These are phyloP conservation scores for Aquilaria malaccensis DNA, from an alignment of 345 rosid species.

Conservation along the genomic window DNA sequence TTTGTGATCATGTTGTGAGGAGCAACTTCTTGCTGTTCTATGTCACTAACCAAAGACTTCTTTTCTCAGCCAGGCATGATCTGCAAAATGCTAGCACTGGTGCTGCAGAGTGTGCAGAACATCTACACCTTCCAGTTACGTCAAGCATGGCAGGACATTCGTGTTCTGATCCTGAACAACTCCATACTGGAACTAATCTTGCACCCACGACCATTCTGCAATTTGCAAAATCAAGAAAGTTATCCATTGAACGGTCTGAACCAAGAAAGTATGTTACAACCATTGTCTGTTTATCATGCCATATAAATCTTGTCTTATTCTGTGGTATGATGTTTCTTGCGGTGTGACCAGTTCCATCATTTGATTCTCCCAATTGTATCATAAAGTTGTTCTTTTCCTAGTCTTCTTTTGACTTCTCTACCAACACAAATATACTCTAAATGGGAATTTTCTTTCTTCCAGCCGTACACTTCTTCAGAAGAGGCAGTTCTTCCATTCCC, in stretches of 20 bases:
- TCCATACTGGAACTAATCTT: constrained; percentile 64
- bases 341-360: too few species aligned
- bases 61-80: constrained; percentile 34
- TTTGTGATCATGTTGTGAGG: too few species aligned
- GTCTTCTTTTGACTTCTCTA: too few species aligned
- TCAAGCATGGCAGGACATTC: constrained; percentile 42
- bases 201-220: constrained; percentile 64
- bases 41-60: constrained; percentile 29
- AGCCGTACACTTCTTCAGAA: not conserved
- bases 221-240: constrained; percentile 90
- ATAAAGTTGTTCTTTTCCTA: too few species aligned
- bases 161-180: constrained; percentile 55
- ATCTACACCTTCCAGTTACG: constrained; percentile 30
- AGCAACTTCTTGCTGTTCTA: constrained; percentile 20
- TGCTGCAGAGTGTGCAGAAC: constrained; percentile 32
- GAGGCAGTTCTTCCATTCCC: not conserved
- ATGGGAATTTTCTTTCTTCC: not conserved
- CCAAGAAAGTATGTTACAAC: constrained; percentile 58
- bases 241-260: constrained; percentile 82
- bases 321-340: too few species aligned
- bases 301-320: not conserved
- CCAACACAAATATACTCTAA: not conserved
- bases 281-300: constrained; percentile 5
- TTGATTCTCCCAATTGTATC: too few species aligned
- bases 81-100: constrained; percentile 25